Conservation (phyloP, 192 early-diverging fungal genomes). For the Rhizophlyctis rosea region DNA sequence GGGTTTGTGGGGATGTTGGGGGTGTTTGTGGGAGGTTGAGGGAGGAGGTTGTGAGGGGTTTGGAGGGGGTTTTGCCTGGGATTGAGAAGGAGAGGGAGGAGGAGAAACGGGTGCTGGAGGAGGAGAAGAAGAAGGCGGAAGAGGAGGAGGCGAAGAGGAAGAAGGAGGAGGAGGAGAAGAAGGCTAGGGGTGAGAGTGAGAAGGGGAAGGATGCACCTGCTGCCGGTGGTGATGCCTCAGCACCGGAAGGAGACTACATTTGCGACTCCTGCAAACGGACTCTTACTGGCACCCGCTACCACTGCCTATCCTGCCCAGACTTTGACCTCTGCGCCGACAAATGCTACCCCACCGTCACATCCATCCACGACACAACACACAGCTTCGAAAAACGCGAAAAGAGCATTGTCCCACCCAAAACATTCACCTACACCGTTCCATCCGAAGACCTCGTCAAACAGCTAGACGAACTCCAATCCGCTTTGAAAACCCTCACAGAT, state of each 20-base stretch:
- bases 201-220: neutral
- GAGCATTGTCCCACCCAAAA: neutral
- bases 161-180: neutral
- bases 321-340: neutral
- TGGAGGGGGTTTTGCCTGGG: no score
- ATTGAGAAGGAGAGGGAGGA: neutral
- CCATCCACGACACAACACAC: neutral
- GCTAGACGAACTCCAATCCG: neutral
- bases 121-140: neutral
- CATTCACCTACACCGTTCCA: no score
- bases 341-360: neutral
- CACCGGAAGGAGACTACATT: neutral
- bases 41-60: no score
- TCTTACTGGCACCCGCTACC: neutral
- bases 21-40: no score
- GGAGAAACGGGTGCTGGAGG: neutral
- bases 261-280: neutral
- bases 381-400: neutral
- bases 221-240: neutral
- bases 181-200: neutral
- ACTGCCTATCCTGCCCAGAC: no score
- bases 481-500: neutral
- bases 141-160: neutral
- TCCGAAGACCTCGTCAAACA: no score
- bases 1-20: no score